Evolutionary conservation across 78 protist species (phyloP), one percentile per base, ranked within the genome.

Genomic region (Dictyostelium discoideum): DNA sequence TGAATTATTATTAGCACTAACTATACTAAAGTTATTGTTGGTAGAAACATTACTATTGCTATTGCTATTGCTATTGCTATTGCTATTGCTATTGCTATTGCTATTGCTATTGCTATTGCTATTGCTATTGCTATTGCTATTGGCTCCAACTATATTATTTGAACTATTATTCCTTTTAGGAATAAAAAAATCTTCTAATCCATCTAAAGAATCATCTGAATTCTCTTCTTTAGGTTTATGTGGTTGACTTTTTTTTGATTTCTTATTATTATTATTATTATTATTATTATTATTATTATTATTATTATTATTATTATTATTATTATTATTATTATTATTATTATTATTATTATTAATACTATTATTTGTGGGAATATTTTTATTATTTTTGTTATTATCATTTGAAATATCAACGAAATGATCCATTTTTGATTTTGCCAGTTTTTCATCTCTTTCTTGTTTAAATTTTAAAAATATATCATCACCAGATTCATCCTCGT

Each of bases 381-480:
- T 74, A 37, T 74, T 74, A 26, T 29, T 74, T 2, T 74, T 74
- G 4, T 13, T 24, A 16, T 13, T 24, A 16, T 54, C 65, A 16
- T 18, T 16, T 54, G 20, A 16, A 54, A 54, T 16, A 67, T 74
- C 50, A 22, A 77, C 11, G 39, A 22, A 77, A 42, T 77, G 84
- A 40, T 77, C 84, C 24, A 77, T 77, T 77, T 77, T 77, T 42
- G 84, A 77, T 77, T 77, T 77, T 42, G 32, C 22, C 22, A 40
- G n/a, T 42, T 42, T 77, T 77, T 77, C 84, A 13, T 39, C n/a
- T 42, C 84, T 39, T 42, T 77, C 84, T 42, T 40, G 48, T 77
- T 77, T 77, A 77, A 77, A 77, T 42, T 77, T 42, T 77, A 77
- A 77, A 77, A 77, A 77, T 42, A 77, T 22, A 74, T 74, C 81